Evolutionary conservation across 805 yeast genomes (phyloP).

Genomic region (Candida parachauliodes): DNA sequence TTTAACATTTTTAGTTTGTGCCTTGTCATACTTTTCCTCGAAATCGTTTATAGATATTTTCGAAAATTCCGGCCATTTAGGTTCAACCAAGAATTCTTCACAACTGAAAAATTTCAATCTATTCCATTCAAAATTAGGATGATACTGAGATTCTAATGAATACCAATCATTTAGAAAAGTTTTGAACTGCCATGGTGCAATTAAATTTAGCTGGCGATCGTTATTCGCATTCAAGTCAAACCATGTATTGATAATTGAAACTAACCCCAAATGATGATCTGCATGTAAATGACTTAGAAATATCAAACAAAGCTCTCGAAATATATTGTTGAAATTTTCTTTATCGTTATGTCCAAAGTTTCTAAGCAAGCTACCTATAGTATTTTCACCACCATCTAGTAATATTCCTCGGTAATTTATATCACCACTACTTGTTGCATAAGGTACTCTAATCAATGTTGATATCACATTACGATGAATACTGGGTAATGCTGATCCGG

Average conservation of each 20-base stretch:
- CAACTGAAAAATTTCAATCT: constrained; percentile 54
- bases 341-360: constrained; percentile 49
- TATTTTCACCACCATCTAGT: constrained; percentile 95
- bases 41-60: constrained; percentile 25
- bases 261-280: constrained; percentile 89
- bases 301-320: constrained; percentile 61
- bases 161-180: constrained; percentile 70
- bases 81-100: constrained; percentile 47
- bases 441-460: constrained; percentile 71
- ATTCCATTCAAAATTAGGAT: constrained; percentile 26
- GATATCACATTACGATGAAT: constrained; percentile 81
- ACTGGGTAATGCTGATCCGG: constrained; percentile 90
- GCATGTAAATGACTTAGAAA: constrained; percentile 92
- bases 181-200: constrained; percentile 73
- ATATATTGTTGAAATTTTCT: constrained; percentile 32
- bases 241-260: constrained; percentile 72
- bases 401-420: constrained; percentile 45
- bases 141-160: constrained; percentile 36
- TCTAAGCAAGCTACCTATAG: constrained; percentile 69
- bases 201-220: constrained; percentile 45
- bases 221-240: constrained; percentile 33
- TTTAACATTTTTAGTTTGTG: constrained; percentile 10
- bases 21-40: constrained; percentile 27
- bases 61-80: constrained; percentile 28
- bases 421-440: constrained; percentile 15